These are phyloP conservation scores for Suillus paluster DNA, from an alignment of 768 basidiomycete species.

Conservation along the genomic window DNA sequence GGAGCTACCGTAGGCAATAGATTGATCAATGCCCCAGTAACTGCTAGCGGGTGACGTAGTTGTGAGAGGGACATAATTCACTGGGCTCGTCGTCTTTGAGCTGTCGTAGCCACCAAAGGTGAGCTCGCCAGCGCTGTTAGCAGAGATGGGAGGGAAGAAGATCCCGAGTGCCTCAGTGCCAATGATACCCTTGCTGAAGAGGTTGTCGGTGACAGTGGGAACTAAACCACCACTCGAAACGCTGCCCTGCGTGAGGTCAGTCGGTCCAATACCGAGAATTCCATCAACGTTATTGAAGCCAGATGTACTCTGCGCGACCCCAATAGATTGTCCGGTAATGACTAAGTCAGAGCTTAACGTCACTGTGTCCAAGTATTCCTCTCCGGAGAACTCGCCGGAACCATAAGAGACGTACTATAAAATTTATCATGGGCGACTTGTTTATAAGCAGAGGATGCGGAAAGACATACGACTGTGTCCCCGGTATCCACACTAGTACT, in stretches of 20 bases:
- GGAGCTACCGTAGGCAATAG: conserved; percentile 29
- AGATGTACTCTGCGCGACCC: conserved; percentile 31
- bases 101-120: conserved; percentile 45
- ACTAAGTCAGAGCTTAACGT: conserved; percentile 15
- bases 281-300: conserved; percentile 42
- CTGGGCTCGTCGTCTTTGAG: conserved; percentile 13
- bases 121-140: conserved; percentile 16
- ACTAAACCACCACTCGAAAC: conserved; percentile 13
- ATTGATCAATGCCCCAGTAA: conserved; percentile 40
- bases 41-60: conserved; percentile 21
- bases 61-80: conserved; percentile 31
- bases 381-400: conserved; percentile 22
- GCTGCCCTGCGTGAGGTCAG: conserved; percentile 33
- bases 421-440: conserved; percentile 5
- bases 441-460: not conserved
- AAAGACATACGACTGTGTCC: conserved; percentile 19
- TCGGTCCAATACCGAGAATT: conserved; percentile 40
- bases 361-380: conserved; percentile 23
- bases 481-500: conserved; percentile 24
- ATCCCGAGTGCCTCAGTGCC: conserved; percentile 34
- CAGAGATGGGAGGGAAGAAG: conserved; percentile 33
- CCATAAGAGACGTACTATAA: conserved; percentile 20
- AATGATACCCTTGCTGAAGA: conserved; percentile 35
- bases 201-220: conserved; percentile 39
- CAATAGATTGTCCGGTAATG: conserved; percentile 39